Base-by-base conservation (phyloP, 768 basidiomycete genomes). In the Suillus discolor region DNA sequence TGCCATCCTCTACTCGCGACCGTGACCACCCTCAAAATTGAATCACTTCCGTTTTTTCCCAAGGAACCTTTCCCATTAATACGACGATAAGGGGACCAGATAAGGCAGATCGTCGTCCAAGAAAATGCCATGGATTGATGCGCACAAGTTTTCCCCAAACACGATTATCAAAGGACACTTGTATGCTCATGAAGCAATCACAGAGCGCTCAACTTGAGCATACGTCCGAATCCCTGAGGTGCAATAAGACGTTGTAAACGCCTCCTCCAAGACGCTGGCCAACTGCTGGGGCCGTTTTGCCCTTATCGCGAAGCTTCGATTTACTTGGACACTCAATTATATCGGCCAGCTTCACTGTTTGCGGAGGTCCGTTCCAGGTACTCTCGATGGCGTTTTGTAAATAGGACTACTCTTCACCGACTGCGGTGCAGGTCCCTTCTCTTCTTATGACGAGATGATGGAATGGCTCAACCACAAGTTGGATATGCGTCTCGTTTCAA, bases 251-350 rank as follows among this genome's bases (percentile, higher is more conserved):
- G 12, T 38, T 18, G 18, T 45, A 12, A 44, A 44, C 18, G 38
- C 20, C 39, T 61, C n/a, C 34, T n/a, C 55, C 5, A 42, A 25
- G 1, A 36, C 15, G 60, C 70, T 78, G 34, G 47, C 60, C 16
- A 57, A 71, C 8, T 67, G 67, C 59, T 78, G 78, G 78, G 65
- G 68, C 13, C 64, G 64, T 2, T 62, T 76, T 31, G 62, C 70
- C 36, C 25, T 62, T 12, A 71, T 67, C 44, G 67, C 62, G 54
- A 71, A 72, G 62, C 66, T 76, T 39, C 65, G 68, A 36, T 65
- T 77, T 25, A 73, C 72, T 1, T 75, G 71, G 59, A 74, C 73
- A 8, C 57, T 78, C 8, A 47, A 71, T 16, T 77, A 77, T 59
- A 51, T 77, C 12, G 59, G 63, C 25, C 73, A 75, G 63, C 71